phyloP scores from a whole-genome alignment of 2,329 filamentous ascomycete genomes.

The Fusarium circinatum region DNA sequence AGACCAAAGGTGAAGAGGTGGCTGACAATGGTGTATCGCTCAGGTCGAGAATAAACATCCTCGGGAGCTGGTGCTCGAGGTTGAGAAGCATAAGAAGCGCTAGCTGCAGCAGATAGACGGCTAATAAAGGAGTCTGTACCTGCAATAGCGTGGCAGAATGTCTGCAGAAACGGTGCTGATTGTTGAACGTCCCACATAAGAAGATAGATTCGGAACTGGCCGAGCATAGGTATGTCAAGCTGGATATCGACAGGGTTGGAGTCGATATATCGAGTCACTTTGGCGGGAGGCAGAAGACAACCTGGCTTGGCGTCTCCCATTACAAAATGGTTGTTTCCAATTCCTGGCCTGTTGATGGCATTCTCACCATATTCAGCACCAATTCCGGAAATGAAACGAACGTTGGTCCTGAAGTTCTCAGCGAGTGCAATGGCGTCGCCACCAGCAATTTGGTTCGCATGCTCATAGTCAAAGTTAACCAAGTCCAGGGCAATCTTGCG shows the following conservation, averaged over 20 bases:
- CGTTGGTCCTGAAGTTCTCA: conserved; percentile 75
- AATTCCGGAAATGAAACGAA: conserved; percentile 78
- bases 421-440: conserved; percentile 72
- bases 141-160: conserved; percentile 66
- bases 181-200: conserved; percentile 71
- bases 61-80: conserved; percentile 66
- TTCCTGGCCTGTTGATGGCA: conserved; percentile 57
- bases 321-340: conserved; percentile 51
- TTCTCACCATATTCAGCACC: conserved; percentile 70
- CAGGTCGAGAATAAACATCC: conserved; percentile 73
- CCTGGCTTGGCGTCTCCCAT: conserved; percentile 64
- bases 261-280: conserved; percentile 79
- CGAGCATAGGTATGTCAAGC: conserved; percentile 79
- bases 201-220: conserved; percentile 81
- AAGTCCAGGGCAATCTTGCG: conserved; percentile 69
- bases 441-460: conserved; percentile 67
- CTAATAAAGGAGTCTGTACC: conserved; percentile 65
- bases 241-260: conserved; percentile 82
- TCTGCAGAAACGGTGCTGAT: conserved; percentile 66
- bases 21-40: conserved; percentile 75
- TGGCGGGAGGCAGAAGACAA: conserved; percentile 71
- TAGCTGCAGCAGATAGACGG: conserved; percentile 67
- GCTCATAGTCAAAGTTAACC: conserved; percentile 68
- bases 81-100: conserved; percentile 69
- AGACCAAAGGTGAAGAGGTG: conserved; percentile 75